Percentiles rank a stretch among this genome's conserved stretches.
phyloP scores from a whole-genome alignment of 306 rosid species.

The Morella rubra region DNA sequence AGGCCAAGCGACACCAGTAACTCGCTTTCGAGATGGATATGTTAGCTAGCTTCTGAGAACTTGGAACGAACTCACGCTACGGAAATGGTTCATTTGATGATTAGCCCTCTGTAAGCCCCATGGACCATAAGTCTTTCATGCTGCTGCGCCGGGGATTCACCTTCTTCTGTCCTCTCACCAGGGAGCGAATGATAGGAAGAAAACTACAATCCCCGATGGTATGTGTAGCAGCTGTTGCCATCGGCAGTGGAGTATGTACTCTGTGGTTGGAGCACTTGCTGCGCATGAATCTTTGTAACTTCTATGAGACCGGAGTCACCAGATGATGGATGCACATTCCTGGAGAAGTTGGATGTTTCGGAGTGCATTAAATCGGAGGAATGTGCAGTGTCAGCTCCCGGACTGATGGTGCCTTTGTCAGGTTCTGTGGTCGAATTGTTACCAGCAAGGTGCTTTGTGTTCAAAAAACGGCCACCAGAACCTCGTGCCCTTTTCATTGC shows the following conservation, averaged over 20 bases:
- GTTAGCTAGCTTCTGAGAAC: neutral
- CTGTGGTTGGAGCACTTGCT: conserved; percentile 2
- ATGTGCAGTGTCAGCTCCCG: neutral
- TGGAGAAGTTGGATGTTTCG: neutral
- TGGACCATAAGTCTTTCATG: neutral
- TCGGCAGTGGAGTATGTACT: conserved; percentile 5
- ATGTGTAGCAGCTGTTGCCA: conserved; percentile 10
- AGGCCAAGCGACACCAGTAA: neutral
- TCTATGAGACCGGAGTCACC: neutral
- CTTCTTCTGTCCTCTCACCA: conserved; percentile 14
- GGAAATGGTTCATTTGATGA: conserved; percentile 4
- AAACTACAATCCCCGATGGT: conserved; percentile 6
- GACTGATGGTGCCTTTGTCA: neutral
- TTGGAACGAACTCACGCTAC: neutral
- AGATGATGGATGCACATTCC: neutral
- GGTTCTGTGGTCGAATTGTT: neutral
- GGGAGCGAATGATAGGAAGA: conserved; percentile 3
- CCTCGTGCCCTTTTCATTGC: conserved; percentile 55
- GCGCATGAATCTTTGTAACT: neutral
- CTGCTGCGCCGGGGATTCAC: conserved; percentile 17
- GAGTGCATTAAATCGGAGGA: neutral
- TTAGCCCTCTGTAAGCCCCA: conserved; percentile 16
- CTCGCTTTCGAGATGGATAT: neutral
- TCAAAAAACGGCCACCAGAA: conserved; percentile 46
- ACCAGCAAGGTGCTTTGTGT: conserved; percentile 25